Evolutionary conservation across 2,329 filamentous ascomycete genomes (phyloP).

Genomic region (Herpotrichia juniperi): DNA sequence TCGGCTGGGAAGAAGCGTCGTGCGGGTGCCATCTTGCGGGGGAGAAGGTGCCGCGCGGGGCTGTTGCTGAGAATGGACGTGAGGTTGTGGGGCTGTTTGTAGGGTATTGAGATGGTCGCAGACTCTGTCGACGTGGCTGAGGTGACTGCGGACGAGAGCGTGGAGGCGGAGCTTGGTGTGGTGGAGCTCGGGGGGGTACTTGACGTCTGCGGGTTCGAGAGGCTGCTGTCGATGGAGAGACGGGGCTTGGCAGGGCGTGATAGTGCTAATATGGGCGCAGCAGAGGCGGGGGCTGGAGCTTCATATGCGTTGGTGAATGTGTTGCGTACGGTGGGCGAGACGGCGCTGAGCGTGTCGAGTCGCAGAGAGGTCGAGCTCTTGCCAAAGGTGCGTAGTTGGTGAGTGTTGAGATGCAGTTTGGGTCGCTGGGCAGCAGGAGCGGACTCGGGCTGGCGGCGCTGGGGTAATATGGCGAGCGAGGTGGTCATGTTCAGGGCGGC

Average conservation of each 20-base stretch:
- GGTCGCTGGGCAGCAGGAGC: constrained; percentile 51
- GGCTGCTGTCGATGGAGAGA: constrained; percentile 41
- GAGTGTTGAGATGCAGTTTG: constrained; percentile 67
- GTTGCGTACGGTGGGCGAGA: constrained; percentile 66
- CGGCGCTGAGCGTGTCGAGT: constrained; percentile 59
- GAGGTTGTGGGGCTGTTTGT: constrained; percentile 54
- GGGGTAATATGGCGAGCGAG: constrained; percentile 53
- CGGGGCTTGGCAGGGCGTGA: constrained; percentile 36
- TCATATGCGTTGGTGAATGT: constrained; percentile 68
- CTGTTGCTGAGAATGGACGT: constrained; percentile 55
- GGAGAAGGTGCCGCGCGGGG: constrained; percentile 44
- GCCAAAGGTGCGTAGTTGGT: constrained; percentile 57
- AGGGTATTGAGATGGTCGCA: constrained; percentile 46
- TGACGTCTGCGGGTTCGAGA: constrained; percentile 10
- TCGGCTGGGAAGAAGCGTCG: constrained; percentile 58
- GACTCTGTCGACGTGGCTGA: constrained; percentile 49
- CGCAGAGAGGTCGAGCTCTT: constrained; percentile 60
- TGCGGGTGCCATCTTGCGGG: constrained; percentile 50
- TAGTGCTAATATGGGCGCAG: constrained; percentile 24
- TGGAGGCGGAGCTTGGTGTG: constrained; percentile 45
- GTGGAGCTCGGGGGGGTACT: constrained; percentile 25
- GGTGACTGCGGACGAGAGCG: constrained; percentile 46
- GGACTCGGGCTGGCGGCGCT: constrained; percentile 23
- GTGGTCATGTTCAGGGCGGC: constrained; percentile 50
- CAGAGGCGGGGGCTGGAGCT: constrained; percentile 38